Conservation (phyloP, 345 rosid species). For the Fremontodendron californicum region DNA sequence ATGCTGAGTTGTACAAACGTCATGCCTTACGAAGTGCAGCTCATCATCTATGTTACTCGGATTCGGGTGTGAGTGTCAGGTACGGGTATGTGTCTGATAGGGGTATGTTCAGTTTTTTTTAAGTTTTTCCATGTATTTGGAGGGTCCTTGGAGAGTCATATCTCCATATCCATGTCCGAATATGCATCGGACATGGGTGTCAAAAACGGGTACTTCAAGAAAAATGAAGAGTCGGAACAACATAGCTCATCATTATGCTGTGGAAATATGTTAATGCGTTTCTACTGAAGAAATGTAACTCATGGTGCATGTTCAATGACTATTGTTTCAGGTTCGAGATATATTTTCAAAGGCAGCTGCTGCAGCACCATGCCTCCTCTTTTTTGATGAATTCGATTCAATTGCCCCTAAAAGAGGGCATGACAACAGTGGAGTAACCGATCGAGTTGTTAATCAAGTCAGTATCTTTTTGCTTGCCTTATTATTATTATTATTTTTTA, state of each 20-base stretch:
- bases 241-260: background rate
- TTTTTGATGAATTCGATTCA: slow-evolving; percentile 96
- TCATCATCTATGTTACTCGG: too few relatives aligned
- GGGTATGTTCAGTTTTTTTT: too few relatives aligned
- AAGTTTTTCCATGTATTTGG: too few relatives aligned
- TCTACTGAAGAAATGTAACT: slow-evolving; percentile 1
- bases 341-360: slow-evolving; percentile 91
- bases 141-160: too few relatives aligned
- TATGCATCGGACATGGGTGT: too few relatives aligned
- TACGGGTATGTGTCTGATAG: too few relatives aligned
- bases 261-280: background rate
- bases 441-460: slow-evolving; percentile 95
- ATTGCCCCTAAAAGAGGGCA: slow-evolving; percentile 98
- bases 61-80: too few relatives aligned
- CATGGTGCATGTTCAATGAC: background rate
- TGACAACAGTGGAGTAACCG: slow-evolving; percentile 96
- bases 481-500: too few relatives aligned
- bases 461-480: slow-evolving; percentile 29
- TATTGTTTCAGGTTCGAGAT: slow-evolving; percentile 73
- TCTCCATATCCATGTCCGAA: too few relatives aligned
- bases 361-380: slow-evolving; percentile 94
- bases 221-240: too few relatives aligned
- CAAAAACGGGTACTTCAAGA: too few relatives aligned
- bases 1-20: background rate
- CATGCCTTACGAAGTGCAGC: background rate